Evolutionary conservation across 164 flowering plant genomes (phyloP).

Genomic region (grape (Vitis vinifera)): ASM3070453v1 NC_081813.1:10464001-10464500

Average conservation of each 20-base stretch:
- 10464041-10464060: slow-evolving; percentile 84
- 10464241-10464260: slow-evolving; percentile 52
- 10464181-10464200: slow-evolving; percentile 82
- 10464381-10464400: slow-evolving; percentile 2
- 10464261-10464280: slow-evolving; percentile 66
- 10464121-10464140: slow-evolving; percentile 71
- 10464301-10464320: slow-evolving; percentile 45
- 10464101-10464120: slow-evolving; percentile 60
- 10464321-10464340: slow-evolving; percentile 7
- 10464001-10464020: slow-evolving; percentile 18
- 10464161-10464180: slow-evolving; percentile 72
- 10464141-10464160: slow-evolving; percentile 83
- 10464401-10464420: slow-evolving; percentile 2
- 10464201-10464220: slow-evolving; percentile 63
- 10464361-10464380: slow-evolving; percentile 37
- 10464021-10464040: slow-evolving; percentile 78
- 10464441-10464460: background rate
- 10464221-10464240: slow-evolving; percentile 53
- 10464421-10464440: slow-evolving; percentile 10
- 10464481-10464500: slow-evolving; percentile 2
- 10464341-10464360: slow-evolving; percentile 1
- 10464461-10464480: background rate
- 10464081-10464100: slow-evolving; percentile 86
- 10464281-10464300: slow-evolving; percentile 49
- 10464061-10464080: slow-evolving; percentile 73